Conservation (phyloP, 176 grass and related monocot species). For the Neostapfia colusana region DNA sequence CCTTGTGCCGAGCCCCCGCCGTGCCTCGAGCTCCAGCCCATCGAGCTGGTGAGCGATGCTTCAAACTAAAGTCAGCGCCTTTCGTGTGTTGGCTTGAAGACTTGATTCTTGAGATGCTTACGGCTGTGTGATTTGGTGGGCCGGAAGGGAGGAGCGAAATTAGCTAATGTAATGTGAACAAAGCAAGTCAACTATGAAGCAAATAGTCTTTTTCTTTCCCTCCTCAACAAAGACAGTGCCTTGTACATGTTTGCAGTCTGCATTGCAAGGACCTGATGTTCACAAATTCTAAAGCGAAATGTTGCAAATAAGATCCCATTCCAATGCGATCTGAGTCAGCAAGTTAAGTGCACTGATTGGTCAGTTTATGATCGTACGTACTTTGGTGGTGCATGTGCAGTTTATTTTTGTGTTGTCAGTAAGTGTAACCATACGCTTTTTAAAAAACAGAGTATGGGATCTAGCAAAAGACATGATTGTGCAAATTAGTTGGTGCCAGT, state of each 20-base stretch:
- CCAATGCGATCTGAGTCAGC: slow-evolving; percentile 29
- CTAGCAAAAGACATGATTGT: not conserved
- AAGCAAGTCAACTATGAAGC: too few relatives aligned
- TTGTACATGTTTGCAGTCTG: too few relatives aligned
- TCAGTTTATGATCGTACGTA: too few relatives aligned
- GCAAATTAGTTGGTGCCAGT: not conserved
- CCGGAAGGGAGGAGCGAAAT: slow-evolving; percentile 70
- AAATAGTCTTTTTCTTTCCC: too few relatives aligned
- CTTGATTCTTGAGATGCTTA: not conserved
- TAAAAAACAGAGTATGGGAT: not conserved
- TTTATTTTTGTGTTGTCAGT: slow-evolving; percentile 13
- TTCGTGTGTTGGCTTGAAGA: not conserved
- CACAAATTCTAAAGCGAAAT: too few relatives aligned
- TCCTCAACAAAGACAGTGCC: too few relatives aligned
- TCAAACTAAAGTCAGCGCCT: not conserved
- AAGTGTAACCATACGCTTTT: not conserved
- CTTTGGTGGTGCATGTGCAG: too few relatives aligned
- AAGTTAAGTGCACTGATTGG: slow-evolving; percentile 28
- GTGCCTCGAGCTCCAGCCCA: slow-evolving; percentile 78
- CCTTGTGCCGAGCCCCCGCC: too few relatives aligned
- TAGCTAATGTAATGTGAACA: too few relatives aligned
- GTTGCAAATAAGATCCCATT: slow-evolving; percentile 28
- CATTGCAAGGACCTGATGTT: too few relatives aligned
- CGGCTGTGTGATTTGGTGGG: slow-evolving; percentile 33
- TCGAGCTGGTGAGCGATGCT: slow-evolving; percentile 72